phyloP scores from a whole-genome alignment of 345 rosid species.

The Citrus hindsii region DNA sequence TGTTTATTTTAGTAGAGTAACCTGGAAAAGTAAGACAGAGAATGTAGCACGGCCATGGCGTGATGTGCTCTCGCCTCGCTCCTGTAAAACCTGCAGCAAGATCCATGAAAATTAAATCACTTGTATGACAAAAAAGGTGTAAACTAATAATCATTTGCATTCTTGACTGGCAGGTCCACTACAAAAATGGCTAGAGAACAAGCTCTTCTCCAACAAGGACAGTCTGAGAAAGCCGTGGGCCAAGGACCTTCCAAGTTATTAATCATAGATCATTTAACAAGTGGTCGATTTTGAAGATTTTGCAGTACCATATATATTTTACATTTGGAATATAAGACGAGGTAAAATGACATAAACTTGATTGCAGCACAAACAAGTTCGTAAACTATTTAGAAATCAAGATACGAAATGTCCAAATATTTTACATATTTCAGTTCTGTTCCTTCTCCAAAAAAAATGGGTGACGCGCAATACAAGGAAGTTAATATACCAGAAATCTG shows the following conservation, averaged over 20 bases:
- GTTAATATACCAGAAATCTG: slow-evolving; percentile 1
- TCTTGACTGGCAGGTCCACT: slow-evolving; percentile 1
- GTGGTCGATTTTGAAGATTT: background rate
- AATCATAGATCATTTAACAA: background rate
- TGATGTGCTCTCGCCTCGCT: slow-evolving; percentile 98
- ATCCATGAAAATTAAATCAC: slow-evolving; percentile 12
- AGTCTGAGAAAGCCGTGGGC: background rate
- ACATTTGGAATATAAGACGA: background rate
- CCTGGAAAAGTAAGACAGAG: slow-evolving; percentile 98
- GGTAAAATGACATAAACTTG: background rate
- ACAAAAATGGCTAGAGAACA: background rate
- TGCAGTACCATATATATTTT: background rate
- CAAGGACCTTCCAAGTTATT: background rate
- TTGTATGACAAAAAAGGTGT: slow-evolving; percentile 6
- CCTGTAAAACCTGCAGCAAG: slow-evolving; percentile 83
- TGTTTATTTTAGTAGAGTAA: slow-evolving; percentile 18
- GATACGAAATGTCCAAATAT: background rate
- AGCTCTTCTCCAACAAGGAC: background rate
- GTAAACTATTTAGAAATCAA: background rate
- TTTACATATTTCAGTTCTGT: slow-evolving; percentile 13
- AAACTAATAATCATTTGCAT: background rate
- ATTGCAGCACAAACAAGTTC: background rate
- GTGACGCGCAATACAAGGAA: background rate
- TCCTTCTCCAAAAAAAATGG: background rate
- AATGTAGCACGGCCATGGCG: slow-evolving; percentile 99